Evolutionary conservation across 2,329 filamentous ascomycete genomes (phyloP).

Genomic region (Cyphellophora attinorum): DNA sequence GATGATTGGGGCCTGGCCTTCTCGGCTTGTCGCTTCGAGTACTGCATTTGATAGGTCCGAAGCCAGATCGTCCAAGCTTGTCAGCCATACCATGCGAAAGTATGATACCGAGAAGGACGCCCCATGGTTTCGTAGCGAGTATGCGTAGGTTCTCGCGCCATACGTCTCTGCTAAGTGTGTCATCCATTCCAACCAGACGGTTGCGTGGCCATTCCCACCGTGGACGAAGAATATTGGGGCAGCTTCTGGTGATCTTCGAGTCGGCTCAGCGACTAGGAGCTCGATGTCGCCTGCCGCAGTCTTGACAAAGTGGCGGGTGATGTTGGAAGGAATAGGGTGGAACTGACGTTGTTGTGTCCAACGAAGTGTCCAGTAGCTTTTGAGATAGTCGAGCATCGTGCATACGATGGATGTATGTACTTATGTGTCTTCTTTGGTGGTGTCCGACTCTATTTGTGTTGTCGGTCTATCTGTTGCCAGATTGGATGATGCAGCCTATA

Average conservation of each 20-base stretch:
- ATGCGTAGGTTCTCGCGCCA: conserved; percentile 39
- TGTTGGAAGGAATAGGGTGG: conserved; percentile 27
- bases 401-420: too few species aligned
- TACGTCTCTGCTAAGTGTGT: conserved; percentile 31
- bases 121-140: conserved; percentile 45
- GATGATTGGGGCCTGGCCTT: conserved; percentile 28
- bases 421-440: too few species aligned
- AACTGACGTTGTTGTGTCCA: conserved; percentile 6
- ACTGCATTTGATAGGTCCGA: conserved; percentile 37
- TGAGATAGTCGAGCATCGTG: conserved; percentile 3
- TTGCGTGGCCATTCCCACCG: conserved; percentile 45
- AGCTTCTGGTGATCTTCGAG: too few species aligned
- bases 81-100: conserved; percentile 38
- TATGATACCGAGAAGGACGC: conserved; percentile 43
- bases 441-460: too few species aligned
- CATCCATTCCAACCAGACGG: conserved; percentile 46
- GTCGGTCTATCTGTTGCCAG: too few species aligned
- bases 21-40: conserved; percentile 20
- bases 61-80: conserved; percentile 32
- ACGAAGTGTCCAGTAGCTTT: conserved; percentile 2
- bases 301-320: conserved; percentile 35
- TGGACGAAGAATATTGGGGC: conserved; percentile 44
- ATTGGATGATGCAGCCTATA: too few species aligned
- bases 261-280: conserved; percentile 25
- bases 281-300: conserved; percentile 37